phyloP scores from a whole-genome alignment of 768 basidiomycete genomes.

The Pseudohyphozyma bogoriensis region DNA sequence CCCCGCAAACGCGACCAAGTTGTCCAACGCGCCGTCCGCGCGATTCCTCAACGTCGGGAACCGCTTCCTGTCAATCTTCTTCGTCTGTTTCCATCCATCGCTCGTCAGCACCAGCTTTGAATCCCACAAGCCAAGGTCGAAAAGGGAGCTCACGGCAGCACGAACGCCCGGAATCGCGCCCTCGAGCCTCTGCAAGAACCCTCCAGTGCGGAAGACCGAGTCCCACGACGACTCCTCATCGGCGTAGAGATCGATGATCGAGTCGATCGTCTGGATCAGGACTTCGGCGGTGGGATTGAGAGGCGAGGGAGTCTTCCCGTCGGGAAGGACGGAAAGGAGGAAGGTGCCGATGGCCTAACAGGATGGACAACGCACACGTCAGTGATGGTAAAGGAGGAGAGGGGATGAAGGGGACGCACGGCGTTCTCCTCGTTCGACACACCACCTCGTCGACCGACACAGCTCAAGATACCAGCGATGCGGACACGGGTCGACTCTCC shows the following conservation, averaged over 20 bases:
- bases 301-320: slow-evolving; percentile 1
- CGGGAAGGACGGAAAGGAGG: slow-evolving; percentile 32
- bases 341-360: slow-evolving; percentile 35
- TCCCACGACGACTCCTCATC: slow-evolving; percentile 42
- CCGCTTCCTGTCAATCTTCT: slow-evolving; percentile 40
- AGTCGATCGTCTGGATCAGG: slow-evolving; percentile 39
- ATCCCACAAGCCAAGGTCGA: neutral
- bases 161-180: slow-evolving; percentile 34
- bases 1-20: slow-evolving; percentile 41
- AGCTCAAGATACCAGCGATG: slow-evolving; percentile 37
- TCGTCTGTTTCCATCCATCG: slow-evolving; percentile 30
- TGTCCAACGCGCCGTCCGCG: slow-evolving; percentile 42
- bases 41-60: slow-evolving; percentile 36
- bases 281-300: slow-evolving; percentile 11
- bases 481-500: slow-evolving; percentile 30
- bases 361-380: neutral
- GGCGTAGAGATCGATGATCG: slow-evolving; percentile 43
- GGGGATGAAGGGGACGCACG: slow-evolving; percentile 29
- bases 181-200: slow-evolving; percentile 36
- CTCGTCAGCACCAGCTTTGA: neutral
- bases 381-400: no score
- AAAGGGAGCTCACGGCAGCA: slow-evolving; percentile 32
- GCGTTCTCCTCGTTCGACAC: slow-evolving; percentile 39
- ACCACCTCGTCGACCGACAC: slow-evolving; percentile 34
- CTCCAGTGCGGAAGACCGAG: slow-evolving; percentile 36